These are phyloP conservation scores for Auriscalpium orientale DNA, from an alignment of 768 basidiomycete species.

Conservation along the genomic window DNA sequence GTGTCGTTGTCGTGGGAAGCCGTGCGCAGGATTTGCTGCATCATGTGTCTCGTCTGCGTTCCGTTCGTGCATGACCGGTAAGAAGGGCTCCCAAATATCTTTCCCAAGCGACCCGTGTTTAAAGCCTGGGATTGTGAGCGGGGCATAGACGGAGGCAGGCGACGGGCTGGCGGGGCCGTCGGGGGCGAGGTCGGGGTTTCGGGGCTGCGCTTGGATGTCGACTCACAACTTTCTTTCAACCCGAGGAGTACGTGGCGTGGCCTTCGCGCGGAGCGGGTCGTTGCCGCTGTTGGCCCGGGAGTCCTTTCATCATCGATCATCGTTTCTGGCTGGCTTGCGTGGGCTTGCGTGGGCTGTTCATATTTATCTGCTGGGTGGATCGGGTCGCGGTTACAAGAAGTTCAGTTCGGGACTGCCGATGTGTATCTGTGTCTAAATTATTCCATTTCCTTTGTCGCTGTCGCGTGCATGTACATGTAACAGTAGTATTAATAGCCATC, in stretches of 20 bases:
- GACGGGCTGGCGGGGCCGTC: not conserved
- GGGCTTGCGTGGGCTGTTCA: not conserved
- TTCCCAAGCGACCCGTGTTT: slow-evolving; percentile 58
- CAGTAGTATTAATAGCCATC: not conserved
- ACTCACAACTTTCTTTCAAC: too few relatives aligned
- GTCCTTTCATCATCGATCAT: not conserved
- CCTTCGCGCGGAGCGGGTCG: not conserved
- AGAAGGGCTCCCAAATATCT: slow-evolving; percentile 75
- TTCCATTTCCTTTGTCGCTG: not conserved
- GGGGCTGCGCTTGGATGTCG: too few relatives aligned
- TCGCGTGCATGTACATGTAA: not conserved
- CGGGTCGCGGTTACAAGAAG: not conserved
- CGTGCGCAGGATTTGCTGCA: not conserved
- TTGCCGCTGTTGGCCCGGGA: not conserved
- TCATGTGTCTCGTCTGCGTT: not conserved
- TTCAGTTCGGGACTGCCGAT: not conserved
- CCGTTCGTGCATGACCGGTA: slow-evolving; percentile 15
- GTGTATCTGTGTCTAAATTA: not conserved
- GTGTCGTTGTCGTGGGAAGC: not conserved
- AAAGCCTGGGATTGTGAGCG: not conserved
- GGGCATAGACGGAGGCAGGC: not conserved
- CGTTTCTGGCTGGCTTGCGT: not conserved
- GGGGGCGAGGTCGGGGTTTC: too few relatives aligned
- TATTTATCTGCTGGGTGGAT: not conserved
- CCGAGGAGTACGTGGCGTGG: too few relatives aligned